Percentiles rank a stretch among this genome's conserved stretches.
phyloP scores from a whole-genome alignment of 2,329 filamentous ascomycete species.

The Aspergillus tubingensis region DNA sequence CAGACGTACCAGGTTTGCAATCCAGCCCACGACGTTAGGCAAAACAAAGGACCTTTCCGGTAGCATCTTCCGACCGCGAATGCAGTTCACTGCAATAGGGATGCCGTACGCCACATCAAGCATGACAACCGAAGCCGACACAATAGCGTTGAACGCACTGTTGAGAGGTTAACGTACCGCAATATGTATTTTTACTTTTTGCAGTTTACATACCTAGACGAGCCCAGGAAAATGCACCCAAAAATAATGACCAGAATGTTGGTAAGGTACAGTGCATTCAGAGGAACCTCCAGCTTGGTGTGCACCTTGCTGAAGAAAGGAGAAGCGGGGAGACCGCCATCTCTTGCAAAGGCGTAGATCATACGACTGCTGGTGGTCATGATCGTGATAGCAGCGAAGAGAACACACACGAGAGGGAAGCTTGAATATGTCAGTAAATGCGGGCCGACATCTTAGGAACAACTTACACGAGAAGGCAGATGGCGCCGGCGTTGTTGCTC shows the following conservation, averaged over 20 bases:
- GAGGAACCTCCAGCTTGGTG: slow-evolving; percentile 60
- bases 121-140: slow-evolving; percentile 70
- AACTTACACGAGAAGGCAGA: slow-evolving; percentile 62
- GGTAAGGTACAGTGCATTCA: slow-evolving; percentile 67
- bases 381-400: slow-evolving; percentile 36
- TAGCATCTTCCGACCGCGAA: slow-evolving; percentile 66
- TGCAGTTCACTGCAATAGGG: slow-evolving; percentile 68
- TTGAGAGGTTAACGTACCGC: not conserved
- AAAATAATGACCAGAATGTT: slow-evolving; percentile 65
- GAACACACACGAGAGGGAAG: slow-evolving; percentile 35
- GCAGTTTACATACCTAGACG: slow-evolving; percentile 38
- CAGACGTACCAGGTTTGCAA: slow-evolving; percentile 56
- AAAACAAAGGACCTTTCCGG: slow-evolving; percentile 63
- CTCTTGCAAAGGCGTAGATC: slow-evolving; percentile 48
- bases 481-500: slow-evolving; percentile 60
- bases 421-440: slow-evolving; percentile 17
- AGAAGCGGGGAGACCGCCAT: slow-evolving; percentile 67
- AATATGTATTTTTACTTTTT: not conserved
- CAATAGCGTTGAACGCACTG: slow-evolving; percentile 71
- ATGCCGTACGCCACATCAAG: slow-evolving; percentile 74
- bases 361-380: slow-evolving; percentile 41
- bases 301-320: slow-evolving; percentile 64
- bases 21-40: slow-evolving; percentile 59
- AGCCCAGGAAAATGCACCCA: slow-evolving; percentile 70
- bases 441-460: too few relatives aligned